Conservation (phyloP, 2,329 filamentous ascomycete genomes). For the Coniochaeta sp. region DNA sequence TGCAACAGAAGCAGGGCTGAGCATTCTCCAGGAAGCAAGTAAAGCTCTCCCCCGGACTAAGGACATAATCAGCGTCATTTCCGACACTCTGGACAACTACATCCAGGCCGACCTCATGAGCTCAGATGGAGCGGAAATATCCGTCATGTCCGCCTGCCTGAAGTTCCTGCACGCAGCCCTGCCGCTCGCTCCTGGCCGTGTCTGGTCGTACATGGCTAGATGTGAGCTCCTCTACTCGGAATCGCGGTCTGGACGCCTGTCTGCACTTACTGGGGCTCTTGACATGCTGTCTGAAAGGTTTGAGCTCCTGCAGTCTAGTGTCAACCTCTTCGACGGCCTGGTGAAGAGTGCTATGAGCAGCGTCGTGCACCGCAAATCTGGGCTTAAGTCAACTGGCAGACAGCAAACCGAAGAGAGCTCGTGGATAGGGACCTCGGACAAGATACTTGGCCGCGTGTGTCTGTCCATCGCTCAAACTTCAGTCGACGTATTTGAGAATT, state of each 20-base stretch:
- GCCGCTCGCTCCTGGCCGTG: slow-evolving; percentile 67
- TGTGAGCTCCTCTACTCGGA: slow-evolving; percentile 73
- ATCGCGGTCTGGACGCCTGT: slow-evolving; percentile 67
- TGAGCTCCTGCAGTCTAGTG: slow-evolving; percentile 65
- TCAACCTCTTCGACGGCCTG: slow-evolving; percentile 66
- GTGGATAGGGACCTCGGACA: slow-evolving; percentile 69
- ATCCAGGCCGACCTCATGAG: slow-evolving; percentile 49
- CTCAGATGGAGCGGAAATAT: slow-evolving; percentile 57
- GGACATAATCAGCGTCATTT: slow-evolving; percentile 75
- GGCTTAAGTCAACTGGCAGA: slow-evolving; percentile 38
- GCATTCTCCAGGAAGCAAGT: slow-evolving; percentile 51
- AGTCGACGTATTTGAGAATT: slow-evolving; percentile 80
- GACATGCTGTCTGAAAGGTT: slow-evolving; percentile 74
- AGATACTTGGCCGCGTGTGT: slow-evolving; percentile 64
- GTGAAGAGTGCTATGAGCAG: slow-evolving; percentile 68
- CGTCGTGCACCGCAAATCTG: slow-evolving; percentile 57
- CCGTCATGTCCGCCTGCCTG: slow-evolving; percentile 62
- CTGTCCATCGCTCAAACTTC: slow-evolving; percentile 66
- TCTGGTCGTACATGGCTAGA: slow-evolving; percentile 84
- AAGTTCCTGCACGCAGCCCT: slow-evolving; percentile 73
- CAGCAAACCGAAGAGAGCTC: slow-evolving; percentile 41
- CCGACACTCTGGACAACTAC: slow-evolving; percentile 73
- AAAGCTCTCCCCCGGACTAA: slow-evolving; percentile 47
- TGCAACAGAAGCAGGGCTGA: slow-evolving; percentile 26
- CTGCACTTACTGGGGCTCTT: slow-evolving; percentile 70